A percentile compares a stretch with the other conserved stretches of the same genome.
Evolutionary conservation across 805 yeast genomes (phyloP).

Genomic region (Pichia membranifaciens): DNA sequence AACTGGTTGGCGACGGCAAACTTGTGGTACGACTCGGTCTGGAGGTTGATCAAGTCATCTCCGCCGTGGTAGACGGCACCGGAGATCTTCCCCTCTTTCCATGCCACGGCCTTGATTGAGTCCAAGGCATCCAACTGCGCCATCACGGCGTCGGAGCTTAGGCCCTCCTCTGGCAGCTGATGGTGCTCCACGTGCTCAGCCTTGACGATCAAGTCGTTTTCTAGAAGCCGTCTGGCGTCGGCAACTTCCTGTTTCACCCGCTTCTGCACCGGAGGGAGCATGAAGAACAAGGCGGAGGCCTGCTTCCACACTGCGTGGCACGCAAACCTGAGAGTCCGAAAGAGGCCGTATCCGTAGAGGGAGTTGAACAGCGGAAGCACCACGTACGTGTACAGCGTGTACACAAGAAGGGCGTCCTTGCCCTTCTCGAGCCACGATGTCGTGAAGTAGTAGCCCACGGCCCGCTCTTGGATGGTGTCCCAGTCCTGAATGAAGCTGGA

Average conservation of each 20-base stretch:
- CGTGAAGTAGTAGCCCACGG: neutral
- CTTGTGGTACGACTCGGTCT: slow-evolving; percentile 66
- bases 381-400: slow-evolving; percentile 9
- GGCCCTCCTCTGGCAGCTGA: slow-evolving; percentile 55
- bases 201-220: slow-evolving; percentile 51
- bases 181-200: slow-evolving; percentile 40
- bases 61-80: slow-evolving; percentile 99
- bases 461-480: no score
- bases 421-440: slow-evolving; percentile 5
- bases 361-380: slow-evolving; percentile 4
- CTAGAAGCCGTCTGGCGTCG: slow-evolving; percentile 43
- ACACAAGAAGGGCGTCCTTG: slow-evolving; percentile 16
- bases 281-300: slow-evolving; percentile 16
- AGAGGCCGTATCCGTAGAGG: slow-evolving; percentile 25
- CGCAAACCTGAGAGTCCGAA: slow-evolving; percentile 8
- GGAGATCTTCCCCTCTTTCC: slow-evolving; percentile 81
- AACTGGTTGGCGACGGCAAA: slow-evolving; percentile 88
- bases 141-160: slow-evolving; percentile 41
- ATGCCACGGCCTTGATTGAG: slow-evolving; percentile 54
- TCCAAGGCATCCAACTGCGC: slow-evolving; percentile 46
- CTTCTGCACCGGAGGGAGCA: slow-evolving; percentile 34
- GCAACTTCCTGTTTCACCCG: slow-evolving; percentile 59
- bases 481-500: neutral
- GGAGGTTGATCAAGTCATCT: slow-evolving; percentile 63
- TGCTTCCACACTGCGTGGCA: slow-evolving; percentile 10